Conservation (phyloP, 768 basidiomycete species). For the Chalciporus pseudorubinellus region DNA sequence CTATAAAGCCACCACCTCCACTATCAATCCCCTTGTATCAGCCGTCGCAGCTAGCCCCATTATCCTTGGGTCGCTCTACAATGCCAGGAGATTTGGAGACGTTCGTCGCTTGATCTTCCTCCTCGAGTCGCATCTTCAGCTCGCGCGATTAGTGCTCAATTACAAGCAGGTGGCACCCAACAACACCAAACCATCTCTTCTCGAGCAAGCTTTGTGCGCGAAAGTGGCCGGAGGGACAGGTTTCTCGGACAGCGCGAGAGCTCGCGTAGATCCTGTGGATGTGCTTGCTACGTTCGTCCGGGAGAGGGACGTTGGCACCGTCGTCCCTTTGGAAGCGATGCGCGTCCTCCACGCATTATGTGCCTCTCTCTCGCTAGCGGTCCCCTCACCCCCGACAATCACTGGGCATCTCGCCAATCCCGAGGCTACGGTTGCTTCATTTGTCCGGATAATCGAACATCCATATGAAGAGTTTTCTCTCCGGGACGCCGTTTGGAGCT, state of each 20-base stretch:
- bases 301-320: conserved; percentile 56
- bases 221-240: conserved; percentile 51
- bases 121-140: conserved; percentile 61
- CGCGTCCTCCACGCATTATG: conserved; percentile 67
- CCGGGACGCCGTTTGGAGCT: conserved; percentile 78
- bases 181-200: conserved; percentile 52
- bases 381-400: conserved; percentile 68
- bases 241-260: conserved; percentile 42
- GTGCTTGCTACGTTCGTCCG: conserved; percentile 67
- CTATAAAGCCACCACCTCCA: conserved; percentile 71
- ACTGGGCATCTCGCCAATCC: conserved; percentile 77
- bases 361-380: conserved; percentile 56
- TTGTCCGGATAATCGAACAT: conserved; percentile 73
- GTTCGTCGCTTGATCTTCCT: conserved; percentile 65
- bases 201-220: conserved; percentile 76
- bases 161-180: conserved; percentile 52
- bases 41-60: conserved; percentile 61
- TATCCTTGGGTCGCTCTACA: conserved; percentile 57
- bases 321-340: conserved; percentile 65
- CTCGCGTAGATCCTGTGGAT: conserved; percentile 70
- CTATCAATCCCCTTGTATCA: conserved; percentile 77
- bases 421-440: conserved; percentile 60
- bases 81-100: conserved; percentile 66
- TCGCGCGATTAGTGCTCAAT: conserved; percentile 61
- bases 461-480: conserved; percentile 75